Conservation (phyloP, 192 early-diverging fungal genomes). For the Podila clonocystis region DNA sequence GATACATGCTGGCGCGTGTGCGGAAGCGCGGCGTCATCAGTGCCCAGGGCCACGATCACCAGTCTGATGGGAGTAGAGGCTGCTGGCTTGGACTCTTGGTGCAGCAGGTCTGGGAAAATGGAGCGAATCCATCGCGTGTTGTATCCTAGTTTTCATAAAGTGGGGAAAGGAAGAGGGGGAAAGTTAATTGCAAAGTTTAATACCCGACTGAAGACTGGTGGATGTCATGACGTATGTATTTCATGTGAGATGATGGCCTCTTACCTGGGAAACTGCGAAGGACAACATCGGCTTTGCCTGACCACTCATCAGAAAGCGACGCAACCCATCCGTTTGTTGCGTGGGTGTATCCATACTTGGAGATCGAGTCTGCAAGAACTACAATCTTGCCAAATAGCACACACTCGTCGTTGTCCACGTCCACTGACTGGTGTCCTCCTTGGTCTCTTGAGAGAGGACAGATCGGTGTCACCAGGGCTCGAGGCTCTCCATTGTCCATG, state of each 20-base stretch:
- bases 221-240: too few relatives aligned
- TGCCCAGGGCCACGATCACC: constrained; percentile 82
- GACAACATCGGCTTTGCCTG: constrained; percentile 71
- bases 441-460: constrained; percentile 10
- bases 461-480: constrained; percentile 15
- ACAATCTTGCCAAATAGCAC: constrained; percentile 45
- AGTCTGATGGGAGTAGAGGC: constrained; percentile 56
- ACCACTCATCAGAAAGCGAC: constrained; percentile 35
- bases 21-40: constrained; percentile 79
- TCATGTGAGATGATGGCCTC: background rate
- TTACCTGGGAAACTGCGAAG: constrained; percentile 81
- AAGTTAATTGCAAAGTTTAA: too few relatives aligned
- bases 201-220: background rate
- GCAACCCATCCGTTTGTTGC: constrained; percentile 44
- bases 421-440: background rate
- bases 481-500: constrained; percentile 21
- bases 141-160: constrained; percentile 61
- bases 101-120: constrained; percentile 65
- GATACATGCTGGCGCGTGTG: constrained; percentile 68
- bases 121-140: constrained; percentile 71
- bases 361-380: constrained; percentile 41
- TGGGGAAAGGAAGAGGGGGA: background rate
- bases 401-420: constrained; percentile 11
- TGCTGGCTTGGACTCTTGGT: constrained; percentile 24
- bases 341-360: constrained; percentile 39